phyloP scores from a whole-genome alignment of 495 filamentous ascomycete genomes.

The Cetradonia linearis region DNA sequence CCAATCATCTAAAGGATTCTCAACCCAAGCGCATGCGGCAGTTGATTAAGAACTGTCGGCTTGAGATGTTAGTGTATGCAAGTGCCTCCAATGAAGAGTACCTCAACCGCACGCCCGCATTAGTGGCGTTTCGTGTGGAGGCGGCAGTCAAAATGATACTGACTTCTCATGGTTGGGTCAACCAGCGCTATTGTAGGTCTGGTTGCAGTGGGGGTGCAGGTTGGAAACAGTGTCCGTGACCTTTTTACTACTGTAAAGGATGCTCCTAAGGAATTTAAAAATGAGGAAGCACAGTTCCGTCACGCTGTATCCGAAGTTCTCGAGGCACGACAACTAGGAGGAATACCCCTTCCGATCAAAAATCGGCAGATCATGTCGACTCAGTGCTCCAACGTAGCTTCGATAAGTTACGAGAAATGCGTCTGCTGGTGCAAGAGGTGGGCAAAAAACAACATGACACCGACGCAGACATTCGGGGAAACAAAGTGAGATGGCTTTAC shows the following conservation, averaged over 20 bases:
- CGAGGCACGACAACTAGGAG: background rate
- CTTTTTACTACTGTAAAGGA: background rate
- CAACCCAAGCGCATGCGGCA: background rate
- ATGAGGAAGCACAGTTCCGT: background rate
- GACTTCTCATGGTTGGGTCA: background rate
- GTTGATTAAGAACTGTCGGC: background rate
- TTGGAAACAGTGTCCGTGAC: background rate
- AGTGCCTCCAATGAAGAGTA: background rate
- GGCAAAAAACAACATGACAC: background rate
- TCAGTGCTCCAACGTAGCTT: background rate
- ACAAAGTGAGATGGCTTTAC: background rate
- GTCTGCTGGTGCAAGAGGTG: background rate
- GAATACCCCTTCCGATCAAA: background rate
- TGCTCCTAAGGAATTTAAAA: background rate
- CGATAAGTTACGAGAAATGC: background rate
- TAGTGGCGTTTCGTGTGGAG: background rate
- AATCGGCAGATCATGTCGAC: background rate
- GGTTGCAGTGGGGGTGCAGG: background rate
- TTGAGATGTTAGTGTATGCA: background rate
- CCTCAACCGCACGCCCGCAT: background rate
- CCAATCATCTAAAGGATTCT: background rate
- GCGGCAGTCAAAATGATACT: background rate
- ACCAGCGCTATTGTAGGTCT: background rate
- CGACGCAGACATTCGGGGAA: background rate
- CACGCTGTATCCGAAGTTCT: background rate